Evolutionary conservation across 768 basidiomycete species (phyloP).

Genomic region (Hebeloma cylindrosporum): DNA sequence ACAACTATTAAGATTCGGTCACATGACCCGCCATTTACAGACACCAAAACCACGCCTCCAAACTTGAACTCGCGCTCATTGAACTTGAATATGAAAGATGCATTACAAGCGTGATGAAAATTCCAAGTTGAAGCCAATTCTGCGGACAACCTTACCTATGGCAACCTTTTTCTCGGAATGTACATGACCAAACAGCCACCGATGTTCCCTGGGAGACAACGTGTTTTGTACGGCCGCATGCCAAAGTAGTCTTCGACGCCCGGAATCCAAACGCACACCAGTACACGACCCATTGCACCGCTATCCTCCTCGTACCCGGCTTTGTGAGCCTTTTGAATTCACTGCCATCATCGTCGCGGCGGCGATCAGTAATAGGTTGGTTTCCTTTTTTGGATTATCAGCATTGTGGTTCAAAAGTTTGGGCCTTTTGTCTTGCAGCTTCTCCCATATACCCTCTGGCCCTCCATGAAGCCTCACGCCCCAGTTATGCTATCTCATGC

Average conservation of each 20-base stretch:
- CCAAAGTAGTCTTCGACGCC: too few species aligned
- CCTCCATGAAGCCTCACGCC: constrained; percentile 7
- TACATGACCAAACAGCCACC: constrained; percentile 4
- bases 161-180: constrained; percentile 11
- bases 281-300: too few species aligned
- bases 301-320: too few species aligned
- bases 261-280: too few species aligned
- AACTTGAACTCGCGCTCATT: too few species aligned
- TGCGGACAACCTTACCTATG: constrained; percentile 17
- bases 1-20: constrained; percentile 3
- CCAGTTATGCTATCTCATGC: constrained; percentile 10
- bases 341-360: constrained; percentile 2
- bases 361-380: constrained; percentile 17
- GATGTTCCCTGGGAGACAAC: constrained; percentile 29
- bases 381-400: constrained; percentile 29
- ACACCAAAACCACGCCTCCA: too few species aligned
- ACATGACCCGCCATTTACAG: neutral
- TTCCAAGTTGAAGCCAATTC: too few species aligned
- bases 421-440: constrained; percentile 9
- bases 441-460: constrained; percentile 20
- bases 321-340: neutral
- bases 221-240: constrained; percentile 16
- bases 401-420: constrained; percentile 26
- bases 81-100: too few species aligned
- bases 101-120: too few species aligned